Conservation (phyloP, 2,329 filamentous ascomycete species). For the Penicillium brasilianum region DNA sequence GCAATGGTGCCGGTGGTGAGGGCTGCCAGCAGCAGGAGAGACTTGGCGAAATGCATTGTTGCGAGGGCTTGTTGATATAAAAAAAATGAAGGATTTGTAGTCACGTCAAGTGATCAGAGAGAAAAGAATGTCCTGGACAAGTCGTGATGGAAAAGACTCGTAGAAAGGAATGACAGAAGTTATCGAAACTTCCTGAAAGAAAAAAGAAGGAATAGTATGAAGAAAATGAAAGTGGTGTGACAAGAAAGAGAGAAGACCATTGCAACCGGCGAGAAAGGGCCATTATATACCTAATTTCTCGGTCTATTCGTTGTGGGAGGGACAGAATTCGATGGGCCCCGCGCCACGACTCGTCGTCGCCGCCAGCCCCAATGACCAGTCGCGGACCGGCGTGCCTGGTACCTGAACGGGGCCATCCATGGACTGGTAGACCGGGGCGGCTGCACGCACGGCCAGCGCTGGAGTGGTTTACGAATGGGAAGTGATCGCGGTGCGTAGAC, state of each 20-base stretch:
- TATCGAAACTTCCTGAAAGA: slow-evolving; percentile 19
- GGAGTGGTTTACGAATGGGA: slow-evolving; percentile 8
- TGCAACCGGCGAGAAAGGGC: not conserved
- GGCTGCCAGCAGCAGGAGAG: slow-evolving; percentile 40
- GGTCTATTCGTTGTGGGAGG: not conserved
- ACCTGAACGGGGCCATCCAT: slow-evolving; percentile 16
- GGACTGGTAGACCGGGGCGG: slow-evolving; percentile 6
- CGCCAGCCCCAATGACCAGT: slow-evolving; percentile 6
- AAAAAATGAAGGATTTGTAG: slow-evolving; percentile 16
- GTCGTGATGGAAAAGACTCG: slow-evolving; percentile 8
- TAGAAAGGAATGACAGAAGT: slow-evolving; percentile 24
- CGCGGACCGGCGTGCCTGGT: slow-evolving; percentile 18
- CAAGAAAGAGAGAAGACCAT: not conserved
- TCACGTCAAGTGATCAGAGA: slow-evolving; percentile 11
- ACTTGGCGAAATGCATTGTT: slow-evolving; percentile 40
- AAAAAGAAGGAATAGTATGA: slow-evolving; percentile 22
- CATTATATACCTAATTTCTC: slow-evolving; percentile 6
- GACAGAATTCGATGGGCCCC: not conserved
- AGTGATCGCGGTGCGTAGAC: not conserved
- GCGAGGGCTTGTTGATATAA: not conserved
- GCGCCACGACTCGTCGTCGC: slow-evolving; percentile 8
- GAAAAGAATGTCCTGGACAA: slow-evolving; percentile 10
- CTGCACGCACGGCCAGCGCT: slow-evolving; percentile 17
- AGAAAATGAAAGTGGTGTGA: slow-evolving; percentile 17
- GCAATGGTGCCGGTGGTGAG: slow-evolving; percentile 32